Conservation (phyloP, 768 basidiomycete genomes). For the Podaxis carcinomalis region DNA sequence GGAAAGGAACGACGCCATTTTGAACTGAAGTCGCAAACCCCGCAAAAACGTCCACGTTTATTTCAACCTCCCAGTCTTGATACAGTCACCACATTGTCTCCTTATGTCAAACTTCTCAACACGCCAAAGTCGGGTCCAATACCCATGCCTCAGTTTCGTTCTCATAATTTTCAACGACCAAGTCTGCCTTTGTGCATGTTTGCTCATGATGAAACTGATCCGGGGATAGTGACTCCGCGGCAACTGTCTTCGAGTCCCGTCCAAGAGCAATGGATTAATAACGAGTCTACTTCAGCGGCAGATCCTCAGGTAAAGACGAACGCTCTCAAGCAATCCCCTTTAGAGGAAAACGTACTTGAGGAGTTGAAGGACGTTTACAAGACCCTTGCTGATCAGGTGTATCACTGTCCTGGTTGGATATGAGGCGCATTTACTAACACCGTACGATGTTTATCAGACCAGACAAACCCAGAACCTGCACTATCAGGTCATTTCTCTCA, state of each 20-base stretch:
- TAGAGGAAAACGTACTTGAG: background rate
- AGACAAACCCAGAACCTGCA: background rate
- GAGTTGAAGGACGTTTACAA: constrained; percentile 3
- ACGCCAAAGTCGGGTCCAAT: background rate
- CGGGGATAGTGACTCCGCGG: background rate
- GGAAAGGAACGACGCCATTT: background rate
- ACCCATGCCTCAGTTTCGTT: background rate
- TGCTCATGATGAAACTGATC: background rate
- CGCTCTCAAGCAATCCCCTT: too few relatives aligned
- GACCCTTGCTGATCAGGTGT: constrained; percentile 1
- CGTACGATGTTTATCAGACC: background rate
- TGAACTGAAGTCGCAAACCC: background rate
- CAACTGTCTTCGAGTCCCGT: background rate
- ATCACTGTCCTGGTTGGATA: background rate
- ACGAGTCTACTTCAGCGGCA: background rate
- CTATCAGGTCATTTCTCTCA: constrained; percentile 5
- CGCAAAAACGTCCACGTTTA: background rate
- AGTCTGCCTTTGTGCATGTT: background rate
- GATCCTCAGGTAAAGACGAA: background rate
- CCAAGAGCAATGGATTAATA: background rate
- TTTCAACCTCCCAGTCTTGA: background rate
- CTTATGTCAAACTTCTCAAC: constrained; percentile 1
- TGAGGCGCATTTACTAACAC: background rate
- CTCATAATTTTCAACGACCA: background rate
- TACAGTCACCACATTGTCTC: background rate